Evolutionary conservation across 345 rosid genomes (phyloP), one percentile per base, ranked within the genome.

Genomic region (Isatis tinctoria): DNA sequence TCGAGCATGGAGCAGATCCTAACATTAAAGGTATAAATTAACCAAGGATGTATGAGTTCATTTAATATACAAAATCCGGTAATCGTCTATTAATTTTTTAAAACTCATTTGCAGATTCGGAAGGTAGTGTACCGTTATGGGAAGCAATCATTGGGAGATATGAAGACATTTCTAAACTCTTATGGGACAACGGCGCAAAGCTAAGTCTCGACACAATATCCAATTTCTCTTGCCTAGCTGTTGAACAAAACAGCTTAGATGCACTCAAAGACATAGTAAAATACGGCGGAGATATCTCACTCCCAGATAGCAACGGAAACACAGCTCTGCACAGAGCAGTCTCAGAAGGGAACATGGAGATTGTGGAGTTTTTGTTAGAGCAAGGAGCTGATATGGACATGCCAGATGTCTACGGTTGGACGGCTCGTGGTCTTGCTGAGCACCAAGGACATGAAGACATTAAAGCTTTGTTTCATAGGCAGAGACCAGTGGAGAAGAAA

Each of bases 361-460:
- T 89, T 6, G 88, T 91, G 3, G 77, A 80, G 81, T 91, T 84
- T 81, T 79, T 93, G 51, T 65, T 89, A 67, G 84, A 88, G 17
- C 79, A 85, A 63, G 94, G 97, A 67, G 87, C 88, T 14, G 87
- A 85, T 61, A 73, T 84, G 22, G 92, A 91, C 64, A 76, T 18
- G 71, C 82, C 87, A 41, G 98, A 93, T 72, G 61, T 47, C 17
- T 59, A 88, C 10, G 97, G 98, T 17, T 91, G 92, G 96, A 89
- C 96, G 8, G 80, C 97, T 6, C 79, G 84, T 79, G 85, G 67
- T 56, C 70, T 93, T 62, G 90, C 91, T 7, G 90, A 91, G 47
- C 93, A 91, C 32, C 97, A 89, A 81, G 96, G 96, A 64, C 86
- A 83, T 27, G 94, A 88, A 69, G 91, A 89, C 35, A 87, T 91